These are phyloP conservation scores for Asterophora lycoperdoides DNA, from an alignment of 768 basidiomycete genomes.

Conservation along the genomic window DNA sequence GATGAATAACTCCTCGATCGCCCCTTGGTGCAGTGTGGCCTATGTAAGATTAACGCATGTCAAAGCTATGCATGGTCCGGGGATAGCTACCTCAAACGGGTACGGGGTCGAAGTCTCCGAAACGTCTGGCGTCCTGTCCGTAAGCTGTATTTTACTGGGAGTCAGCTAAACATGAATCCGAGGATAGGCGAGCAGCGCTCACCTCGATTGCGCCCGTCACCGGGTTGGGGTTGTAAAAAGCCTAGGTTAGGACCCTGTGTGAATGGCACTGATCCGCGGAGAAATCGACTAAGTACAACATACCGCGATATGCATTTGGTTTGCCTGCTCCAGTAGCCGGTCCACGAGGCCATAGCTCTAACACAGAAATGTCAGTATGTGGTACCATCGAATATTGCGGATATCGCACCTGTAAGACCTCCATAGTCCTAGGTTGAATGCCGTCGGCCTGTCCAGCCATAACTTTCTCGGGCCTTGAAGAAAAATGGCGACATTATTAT, in stretches of 20 bases:
- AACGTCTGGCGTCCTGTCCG: conserved; percentile 59
- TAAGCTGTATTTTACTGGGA: conserved; percentile 38
- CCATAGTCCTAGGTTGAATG: conserved; percentile 51
- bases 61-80: neutral
- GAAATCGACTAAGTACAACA: conserved; percentile 20
- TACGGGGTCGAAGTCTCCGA: conserved; percentile 60
- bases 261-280: neutral
- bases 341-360: conserved; percentile 79
- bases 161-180: neutral
- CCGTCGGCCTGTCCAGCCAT: conserved; percentile 57
- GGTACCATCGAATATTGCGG: neutral
- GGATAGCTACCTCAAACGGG: conserved; percentile 56
- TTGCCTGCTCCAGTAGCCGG: conserved; percentile 55
- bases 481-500: neutral
- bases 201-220: conserved; percentile 60
- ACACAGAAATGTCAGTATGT: neutral
- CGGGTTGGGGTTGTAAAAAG: conserved; percentile 67
- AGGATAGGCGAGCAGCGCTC: conserved; percentile 1
- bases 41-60: conserved; percentile 18
- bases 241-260: conserved; percentile 44
- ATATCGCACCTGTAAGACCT: conserved; percentile 46
- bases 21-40: conserved; percentile 61
- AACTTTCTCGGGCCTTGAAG: conserved; percentile 42
- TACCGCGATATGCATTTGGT: conserved; percentile 68
- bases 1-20: conserved; percentile 55